Conservation (phyloP, 2,329 filamentous ascomycete species). For the Nigrospora sphaerica region DNA sequence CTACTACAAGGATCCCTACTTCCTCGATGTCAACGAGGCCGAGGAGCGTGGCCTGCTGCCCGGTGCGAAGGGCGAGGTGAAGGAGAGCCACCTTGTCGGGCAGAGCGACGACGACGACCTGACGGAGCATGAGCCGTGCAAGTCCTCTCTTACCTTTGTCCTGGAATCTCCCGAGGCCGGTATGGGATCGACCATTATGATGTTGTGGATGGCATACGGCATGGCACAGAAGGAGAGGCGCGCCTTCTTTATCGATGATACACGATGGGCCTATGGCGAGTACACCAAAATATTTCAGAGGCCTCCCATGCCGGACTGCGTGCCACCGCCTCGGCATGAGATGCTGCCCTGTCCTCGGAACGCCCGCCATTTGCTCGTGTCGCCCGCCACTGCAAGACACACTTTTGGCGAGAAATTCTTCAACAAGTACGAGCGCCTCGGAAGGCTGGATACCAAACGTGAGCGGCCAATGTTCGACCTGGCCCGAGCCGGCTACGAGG, state of each 20-base stretch:
- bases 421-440: constrained; percentile 40
- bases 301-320: constrained; percentile 59
- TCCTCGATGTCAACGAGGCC: constrained; percentile 69
- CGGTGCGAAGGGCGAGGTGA: constrained; percentile 24
- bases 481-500: constrained; percentile 62
- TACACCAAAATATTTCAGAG: constrained; percentile 67
- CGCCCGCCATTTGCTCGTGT: constrained; percentile 68
- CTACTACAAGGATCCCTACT: constrained; percentile 59
- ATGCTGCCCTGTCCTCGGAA: constrained; percentile 74
- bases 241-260: constrained; percentile 79
- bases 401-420: constrained; percentile 56
- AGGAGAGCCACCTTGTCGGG: constrained; percentile 35
- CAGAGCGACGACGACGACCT: constrained; percentile 31
- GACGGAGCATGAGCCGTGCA: constrained; percentile 51
- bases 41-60: constrained; percentile 58
- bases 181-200: constrained; percentile 68
- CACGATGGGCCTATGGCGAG: constrained; percentile 73
- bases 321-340: constrained; percentile 64
- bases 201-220: constrained; percentile 78
- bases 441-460: constrained; percentile 40
- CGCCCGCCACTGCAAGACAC: constrained; percentile 57
- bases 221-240: constrained; percentile 67
- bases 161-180: constrained; percentile 70
- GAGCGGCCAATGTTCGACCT: constrained; percentile 61
- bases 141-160: constrained; percentile 68